Conservation (phyloP, 2,329 filamentous ascomycete genomes). For the Biscogniauxia sp. region DNA sequence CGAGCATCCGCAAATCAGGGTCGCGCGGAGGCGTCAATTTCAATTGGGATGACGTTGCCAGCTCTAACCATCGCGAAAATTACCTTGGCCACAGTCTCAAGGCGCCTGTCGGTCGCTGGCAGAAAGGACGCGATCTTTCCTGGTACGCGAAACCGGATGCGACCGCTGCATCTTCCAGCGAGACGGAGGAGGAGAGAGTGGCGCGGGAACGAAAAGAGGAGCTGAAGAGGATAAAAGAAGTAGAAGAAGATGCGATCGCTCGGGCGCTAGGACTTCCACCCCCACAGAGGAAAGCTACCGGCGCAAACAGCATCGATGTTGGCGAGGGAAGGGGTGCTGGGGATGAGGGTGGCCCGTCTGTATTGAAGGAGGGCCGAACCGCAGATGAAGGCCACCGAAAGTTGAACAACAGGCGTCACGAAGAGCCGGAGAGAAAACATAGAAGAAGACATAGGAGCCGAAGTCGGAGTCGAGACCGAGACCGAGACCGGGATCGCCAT, state of each 20-base stretch:
- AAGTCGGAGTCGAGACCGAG: slow-evolving; percentile 27
- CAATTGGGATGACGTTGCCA: slow-evolving; percentile 92
- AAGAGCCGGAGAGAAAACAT: slow-evolving; percentile 34
- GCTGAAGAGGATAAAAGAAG: slow-evolving; percentile 74
- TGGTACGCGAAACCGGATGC: slow-evolving; percentile 63
- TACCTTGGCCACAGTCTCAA: slow-evolving; percentile 88
- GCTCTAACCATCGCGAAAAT: slow-evolving; percentile 82
- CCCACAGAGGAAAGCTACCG: slow-evolving; percentile 56
- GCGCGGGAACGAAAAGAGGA: slow-evolving; percentile 71
- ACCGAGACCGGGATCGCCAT: slow-evolving; percentile 17
- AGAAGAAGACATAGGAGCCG: slow-evolving; percentile 34
- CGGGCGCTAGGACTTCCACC: slow-evolving; percentile 77
- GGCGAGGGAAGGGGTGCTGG: slow-evolving; percentile 33
- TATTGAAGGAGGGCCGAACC: slow-evolving; percentile 17
- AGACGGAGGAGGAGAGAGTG: slow-evolving; percentile 57
- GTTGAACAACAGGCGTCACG: slow-evolving; percentile 25
- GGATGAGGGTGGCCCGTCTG: slow-evolving; percentile 13
- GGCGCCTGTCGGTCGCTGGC: slow-evolving; percentile 90
- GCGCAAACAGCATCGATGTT: slow-evolving; percentile 68
- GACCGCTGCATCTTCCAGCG: slow-evolving; percentile 48
- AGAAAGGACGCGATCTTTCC: slow-evolving; percentile 67
- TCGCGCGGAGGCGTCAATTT: slow-evolving; percentile 94
- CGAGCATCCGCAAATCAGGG: slow-evolving; percentile 85
- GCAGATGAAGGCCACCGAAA: slow-evolving; percentile 20
- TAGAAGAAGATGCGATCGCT: slow-evolving; percentile 88